Evolutionary conservation across 257 asterid genomes (phyloP), one percentile per base, ranked within the genome.

Genomic region (Eucommia ulmoides): DNA sequence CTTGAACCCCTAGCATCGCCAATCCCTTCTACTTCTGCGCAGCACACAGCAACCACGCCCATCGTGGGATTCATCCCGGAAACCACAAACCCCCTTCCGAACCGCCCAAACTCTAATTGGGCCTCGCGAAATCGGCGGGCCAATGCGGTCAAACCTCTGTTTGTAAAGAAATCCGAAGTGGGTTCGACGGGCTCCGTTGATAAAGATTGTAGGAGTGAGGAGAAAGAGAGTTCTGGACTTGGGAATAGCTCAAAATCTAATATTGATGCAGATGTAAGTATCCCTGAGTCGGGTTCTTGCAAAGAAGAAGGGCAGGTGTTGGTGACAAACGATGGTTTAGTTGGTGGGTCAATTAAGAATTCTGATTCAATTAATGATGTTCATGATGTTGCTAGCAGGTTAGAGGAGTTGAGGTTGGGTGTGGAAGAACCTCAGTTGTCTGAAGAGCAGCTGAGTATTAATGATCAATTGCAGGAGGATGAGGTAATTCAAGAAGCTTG

Each of bases 391-490:
- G 50, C 70, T 46, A 73, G 50, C 54, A 78, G 78, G 58, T 61
- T 84, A 20, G 58, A 68, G 52, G 80, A 80, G 72, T 57, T 84
- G 46, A 67, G 68, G 41, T 38, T 75, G 60, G 45, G 76, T 8
- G 65, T 20, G 52, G 64, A 72, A 29, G 85, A 80, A 58, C 69
- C 58, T 0, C 74, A 64, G 53, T 51, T 82, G 54, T 64, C 93
- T 1, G 80, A 68, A 53, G 91, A 80, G 56, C 64, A 60, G 65
- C 59, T 78, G 29, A 72, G 60, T 45, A 51, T 65, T 63, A 84
- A 82, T 72, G 68, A 67, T 56, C 95, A 84, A 68, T 73, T 71
- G 23, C 94, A 84, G 51, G 85, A 78, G 64, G 95, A 88, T 57
- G 97, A 84, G 95, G 93, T 88, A 67, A 60, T 38, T 52, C 45